A percentile compares a stretch with the other conserved stretches of the same genome.
These are phyloP conservation scores for Solanum hybrid DNA, from an alignment of 305 asterid species.

Conservation along the genomic window DNA sequence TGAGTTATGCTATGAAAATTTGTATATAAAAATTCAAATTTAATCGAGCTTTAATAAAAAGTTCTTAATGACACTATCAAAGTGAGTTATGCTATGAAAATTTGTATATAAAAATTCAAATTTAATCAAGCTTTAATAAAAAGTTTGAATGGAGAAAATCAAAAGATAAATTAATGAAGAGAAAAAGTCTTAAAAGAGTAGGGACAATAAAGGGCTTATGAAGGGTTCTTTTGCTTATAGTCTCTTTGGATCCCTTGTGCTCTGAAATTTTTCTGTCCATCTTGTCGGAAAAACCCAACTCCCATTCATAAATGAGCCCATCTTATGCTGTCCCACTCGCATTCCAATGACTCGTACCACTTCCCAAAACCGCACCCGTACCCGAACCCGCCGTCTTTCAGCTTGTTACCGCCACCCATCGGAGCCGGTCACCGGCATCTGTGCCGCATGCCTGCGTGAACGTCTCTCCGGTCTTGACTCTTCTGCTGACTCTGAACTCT, in stretches of 20 bases:
- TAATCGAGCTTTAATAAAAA: no score
- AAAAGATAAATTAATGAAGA: neutral
- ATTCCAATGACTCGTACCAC: constrained; percentile 37
- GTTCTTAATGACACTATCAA: neutral
- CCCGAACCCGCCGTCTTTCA: constrained; percentile 52
- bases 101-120: no score
- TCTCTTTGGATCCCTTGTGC: constrained; percentile 1
- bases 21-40: no score
- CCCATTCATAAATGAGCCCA: neutral
- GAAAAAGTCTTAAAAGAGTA: neutral
- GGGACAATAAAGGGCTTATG: constrained; percentile 4
- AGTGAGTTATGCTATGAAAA: no score
- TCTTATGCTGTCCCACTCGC: neutral
- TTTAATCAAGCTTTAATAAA: no score
- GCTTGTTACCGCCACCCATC: constrained; percentile 84
- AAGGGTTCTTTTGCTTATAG: neutral
- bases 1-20: no score
- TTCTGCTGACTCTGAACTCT: constrained; percentile 2
- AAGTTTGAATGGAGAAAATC: fast-evolving
- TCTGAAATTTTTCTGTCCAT: neutral
- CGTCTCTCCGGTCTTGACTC: constrained; percentile 79
- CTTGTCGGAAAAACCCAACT: neutral
- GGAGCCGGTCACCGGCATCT: constrained; percentile 76
- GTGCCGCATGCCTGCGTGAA: constrained; percentile 90
- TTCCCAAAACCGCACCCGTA: constrained; percentile 33